These are phyloP conservation scores for Claviceps cyperi DNA, from an alignment of 2,329 filamentous ascomycete species.

Conservation along the genomic window DNA sequence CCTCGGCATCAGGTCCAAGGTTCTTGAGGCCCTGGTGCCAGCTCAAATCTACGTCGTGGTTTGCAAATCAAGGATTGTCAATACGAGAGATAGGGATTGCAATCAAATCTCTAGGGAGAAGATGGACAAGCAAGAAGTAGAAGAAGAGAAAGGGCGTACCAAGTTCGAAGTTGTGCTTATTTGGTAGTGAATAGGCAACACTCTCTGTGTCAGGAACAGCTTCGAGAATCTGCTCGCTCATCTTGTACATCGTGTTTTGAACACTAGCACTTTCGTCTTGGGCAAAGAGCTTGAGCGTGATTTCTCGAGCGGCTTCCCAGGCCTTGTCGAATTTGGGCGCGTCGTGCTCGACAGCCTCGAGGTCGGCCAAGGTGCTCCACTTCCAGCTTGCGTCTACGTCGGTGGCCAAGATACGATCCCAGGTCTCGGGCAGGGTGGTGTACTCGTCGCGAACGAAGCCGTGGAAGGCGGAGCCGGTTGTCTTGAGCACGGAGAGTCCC, in stretches of 20 bases:
- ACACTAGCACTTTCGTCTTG: constrained; percentile 84
- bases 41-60: constrained; percentile 52
- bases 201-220: constrained; percentile 55
- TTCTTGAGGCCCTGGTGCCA: constrained; percentile 97
- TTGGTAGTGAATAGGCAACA: constrained; percentile 76
- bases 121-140: neutral
- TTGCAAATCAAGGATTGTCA: neutral
- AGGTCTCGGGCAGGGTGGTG: constrained; percentile 79
- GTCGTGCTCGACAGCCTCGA: constrained; percentile 52
- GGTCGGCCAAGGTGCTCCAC: constrained; percentile 57
- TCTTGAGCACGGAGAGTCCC: constrained; percentile 83
- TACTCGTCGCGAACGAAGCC: constrained; percentile 87
- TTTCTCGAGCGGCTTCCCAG: constrained; percentile 61
- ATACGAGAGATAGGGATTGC: neutral
- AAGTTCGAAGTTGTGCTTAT: constrained; percentile 98
- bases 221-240: constrained; percentile 75
- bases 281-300: constrained; percentile 86
- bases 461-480: constrained; percentile 91
- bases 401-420: constrained; percentile 90
- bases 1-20: constrained; percentile 87
- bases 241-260: constrained; percentile 98
- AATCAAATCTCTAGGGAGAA: neutral
- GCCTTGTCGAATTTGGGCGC: constrained; percentile 61
- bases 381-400: constrained; percentile 79
- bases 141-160: constrained; percentile 37